Base-by-base conservation (phyloP, 805 yeast species). In the Pichia deserticola region DNA sequence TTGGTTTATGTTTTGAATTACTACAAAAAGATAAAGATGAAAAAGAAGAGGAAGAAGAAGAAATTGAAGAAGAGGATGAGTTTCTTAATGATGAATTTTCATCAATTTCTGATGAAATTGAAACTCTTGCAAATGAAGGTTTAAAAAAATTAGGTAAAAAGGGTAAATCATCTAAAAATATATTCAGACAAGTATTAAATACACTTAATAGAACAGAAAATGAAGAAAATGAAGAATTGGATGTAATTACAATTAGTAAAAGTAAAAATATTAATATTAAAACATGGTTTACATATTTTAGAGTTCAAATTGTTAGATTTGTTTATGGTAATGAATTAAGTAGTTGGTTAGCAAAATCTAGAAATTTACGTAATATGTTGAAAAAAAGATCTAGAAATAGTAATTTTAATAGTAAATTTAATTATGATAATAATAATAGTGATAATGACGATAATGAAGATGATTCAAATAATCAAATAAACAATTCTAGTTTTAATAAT, bases 111-210 rank as follows among this genome's bases (percentile, higher is more conserved):
- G 58, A 63, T 25, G 68, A 68, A 4, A 61, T 78, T 33, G 67
- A 69, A 29, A 65, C 71, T 36, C 66, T 82, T 40, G 66, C 77
- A 1, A 74, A 72, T 40, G 73, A 77, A 27, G 77, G 85, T 0
- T 69, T 82, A 5, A 81, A 81, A 51, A 77, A 73, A 47, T 60
- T 81, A 4, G 76, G 83, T 30, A 84, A 84, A 56, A 79, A 77
- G 58, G 86, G 81, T 53, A 82, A 79, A 51, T 80, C 76, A 37
- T 70, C 78, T 29, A 78, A 79, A 53, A 76, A 86, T 1, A 70
- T 82, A 1, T 79, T 82, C 62, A 71, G 82, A 58, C 84, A 82
- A 51, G 78, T 81, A 20, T 62, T 74, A 39, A 64, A 64, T 36
- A 79, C 84, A 0, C 66, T 82, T 10, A 70, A 69, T 45, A 59